These are phyloP conservation scores for Amoebophrya sp. DNA, from an alignment of 169 alveolate species.

Conservation along the genomic window DNA sequence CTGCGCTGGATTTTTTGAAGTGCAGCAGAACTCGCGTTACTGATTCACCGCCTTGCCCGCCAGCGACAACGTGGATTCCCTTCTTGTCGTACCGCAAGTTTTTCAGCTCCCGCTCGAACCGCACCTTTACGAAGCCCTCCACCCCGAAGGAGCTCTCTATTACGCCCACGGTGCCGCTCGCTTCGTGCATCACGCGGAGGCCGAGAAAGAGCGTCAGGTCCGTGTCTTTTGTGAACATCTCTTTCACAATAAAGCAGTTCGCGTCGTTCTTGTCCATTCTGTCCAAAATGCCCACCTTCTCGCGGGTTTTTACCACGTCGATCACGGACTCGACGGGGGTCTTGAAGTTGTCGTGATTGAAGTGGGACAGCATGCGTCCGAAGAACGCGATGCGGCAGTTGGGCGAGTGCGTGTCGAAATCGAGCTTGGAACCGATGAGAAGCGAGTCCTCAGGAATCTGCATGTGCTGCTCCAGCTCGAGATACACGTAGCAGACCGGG, in stretches of 20 bases:
- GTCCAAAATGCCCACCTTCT: neutral
- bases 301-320: neutral
- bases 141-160: neutral
- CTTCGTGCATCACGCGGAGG: neutral
- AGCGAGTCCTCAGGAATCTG: neutral
- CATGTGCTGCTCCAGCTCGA: neutral
- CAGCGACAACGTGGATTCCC: neutral
- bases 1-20: neutral
- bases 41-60: neutral
- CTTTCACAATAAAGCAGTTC: neutral
- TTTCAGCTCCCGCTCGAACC: neutral
- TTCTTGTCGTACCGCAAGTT: too few relatives aligned
- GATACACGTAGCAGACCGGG: neutral
- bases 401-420: neutral
- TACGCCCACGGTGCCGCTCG: neutral
- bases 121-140: neutral
- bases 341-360: neutral
- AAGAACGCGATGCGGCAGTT: neutral
- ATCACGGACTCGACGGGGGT: neutral
- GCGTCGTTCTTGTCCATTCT: too few relatives aligned
- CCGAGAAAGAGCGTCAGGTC: neutral
- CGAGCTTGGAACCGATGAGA: neutral
- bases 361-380: neutral
- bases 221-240: neutral
- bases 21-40: neutral